These are phyloP conservation scores for Lachancea mirantina DNA, from an alignment of 805 yeast species.

Conservation along the genomic window DNA sequence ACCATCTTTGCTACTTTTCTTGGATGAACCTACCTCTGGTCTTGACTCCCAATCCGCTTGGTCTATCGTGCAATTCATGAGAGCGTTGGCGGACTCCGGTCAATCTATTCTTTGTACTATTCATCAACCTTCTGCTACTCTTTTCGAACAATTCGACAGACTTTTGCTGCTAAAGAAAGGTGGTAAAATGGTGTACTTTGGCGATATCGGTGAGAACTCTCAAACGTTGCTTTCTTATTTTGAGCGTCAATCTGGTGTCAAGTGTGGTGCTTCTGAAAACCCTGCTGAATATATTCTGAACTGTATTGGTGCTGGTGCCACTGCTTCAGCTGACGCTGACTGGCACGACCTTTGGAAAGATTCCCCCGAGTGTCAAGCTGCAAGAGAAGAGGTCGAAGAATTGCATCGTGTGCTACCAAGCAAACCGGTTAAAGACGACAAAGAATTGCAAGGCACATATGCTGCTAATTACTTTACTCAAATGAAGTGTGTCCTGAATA, in stretches of 20 bases:
- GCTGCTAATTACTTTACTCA: constrained; percentile 41
- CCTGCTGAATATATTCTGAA: constrained; percentile 74
- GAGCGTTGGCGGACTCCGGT: constrained; percentile 51
- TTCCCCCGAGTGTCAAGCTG: constrained; percentile 44
- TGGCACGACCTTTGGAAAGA: constrained; percentile 59
- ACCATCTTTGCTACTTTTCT: constrained; percentile 51
- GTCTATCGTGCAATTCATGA: constrained; percentile 56
- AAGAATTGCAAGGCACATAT: constrained; percentile 36
- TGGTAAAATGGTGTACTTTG: constrained; percentile 70
- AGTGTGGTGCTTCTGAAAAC: constrained; percentile 53
- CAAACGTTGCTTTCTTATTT: constrained; percentile 53
- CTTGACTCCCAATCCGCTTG: constrained; percentile 63
- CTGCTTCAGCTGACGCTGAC: constrained; percentile 50
- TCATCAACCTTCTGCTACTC: constrained; percentile 79
- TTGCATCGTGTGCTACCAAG: constrained; percentile 43
- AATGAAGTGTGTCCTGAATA: constrained; percentile 37
- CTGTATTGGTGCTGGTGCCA: constrained; percentile 77
- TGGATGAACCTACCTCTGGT: constrained; percentile 67
- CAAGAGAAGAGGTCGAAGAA: constrained; percentile 44
- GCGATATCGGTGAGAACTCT: constrained; percentile 59
- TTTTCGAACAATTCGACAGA: constrained; percentile 72
- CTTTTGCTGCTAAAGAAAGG: constrained; percentile 62
- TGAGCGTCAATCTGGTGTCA: constrained; percentile 65
- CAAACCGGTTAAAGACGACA: constrained; percentile 29
- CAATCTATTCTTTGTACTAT: constrained; percentile 68